Base-by-base conservation (phyloP, 2,329 filamentous ascomycete species). In the Xylaria sp. region DNA sequence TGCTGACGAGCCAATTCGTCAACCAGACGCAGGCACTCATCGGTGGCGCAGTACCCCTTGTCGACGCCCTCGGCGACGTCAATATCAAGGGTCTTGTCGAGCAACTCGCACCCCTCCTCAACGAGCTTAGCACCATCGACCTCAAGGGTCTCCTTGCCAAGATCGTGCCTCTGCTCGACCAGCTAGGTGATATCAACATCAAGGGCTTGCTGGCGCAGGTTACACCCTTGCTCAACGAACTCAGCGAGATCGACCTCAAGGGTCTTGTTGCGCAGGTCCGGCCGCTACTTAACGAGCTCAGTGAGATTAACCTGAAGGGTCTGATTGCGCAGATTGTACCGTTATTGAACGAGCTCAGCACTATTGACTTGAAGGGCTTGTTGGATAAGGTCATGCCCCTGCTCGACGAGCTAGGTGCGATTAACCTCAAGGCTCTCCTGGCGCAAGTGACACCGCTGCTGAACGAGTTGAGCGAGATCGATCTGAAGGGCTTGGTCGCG, bases 1-100 rank as follows among this genome's bases (percentile, higher is more conserved):
- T 77, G 1, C 69, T 77, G 30, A 76, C 70, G 0, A 57, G 59
- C 51, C 70, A 71, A 10, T 77, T 78, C 52, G 76, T 78, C 65
- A 76, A 76, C 54, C 70, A 76, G 51, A 78, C 75, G 0, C 73
- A 76, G 7, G 74, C 62, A 19, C 54, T 65, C 13, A 71, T 76
- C 16, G 68, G 67, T 5, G 75, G 71, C 1, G 75, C 74, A 0
- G 72, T 72, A 8, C 75, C 75, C 0, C 66, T 78, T 7, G 64
- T 78, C 34, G 66, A 65, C 2, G 68, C 71, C 0, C 67, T 79
- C 1, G 67, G 69, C 48, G 67, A 67, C 13, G 67, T 78, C n/a
- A 75, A 79, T 46, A 63, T 79, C 2, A 67, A 68, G 23, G 72
- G 72, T 9, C 68, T 78, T 6, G 55, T 78, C 10, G 66, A 73